A percentile compares a stretch with the other conserved stretches of the same genome.
These are phyloP conservation scores for Pisolithus tinctorius DNA, from an alignment of 768 basidiomycete genomes.

Conservation along the genomic window DNA sequence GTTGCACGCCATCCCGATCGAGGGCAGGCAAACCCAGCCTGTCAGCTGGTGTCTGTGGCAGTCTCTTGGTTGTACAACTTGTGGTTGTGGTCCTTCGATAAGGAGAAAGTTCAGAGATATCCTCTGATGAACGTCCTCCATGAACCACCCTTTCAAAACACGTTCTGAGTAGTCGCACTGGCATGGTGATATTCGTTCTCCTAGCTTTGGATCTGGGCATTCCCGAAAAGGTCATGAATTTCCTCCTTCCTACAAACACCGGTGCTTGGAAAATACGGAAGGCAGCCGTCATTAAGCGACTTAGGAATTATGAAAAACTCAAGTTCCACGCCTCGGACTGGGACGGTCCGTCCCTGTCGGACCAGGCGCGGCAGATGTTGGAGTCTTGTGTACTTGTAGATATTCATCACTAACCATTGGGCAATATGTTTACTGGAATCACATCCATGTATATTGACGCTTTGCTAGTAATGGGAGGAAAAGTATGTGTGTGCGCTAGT, in stretches of 20 bases:
- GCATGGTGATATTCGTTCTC: conserved; percentile 1
- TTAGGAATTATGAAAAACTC: not conserved
- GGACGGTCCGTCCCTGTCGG: not conserved
- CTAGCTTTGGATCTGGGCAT: not conserved
- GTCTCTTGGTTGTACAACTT: conserved; percentile 29
- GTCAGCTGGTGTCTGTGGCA: conserved; percentile 17
- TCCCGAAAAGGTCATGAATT: not conserved
- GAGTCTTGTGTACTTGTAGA: not conserved
- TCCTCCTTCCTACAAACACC: not conserved
- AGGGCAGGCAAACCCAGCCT: conserved; percentile 11
- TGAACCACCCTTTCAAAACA: not conserved
- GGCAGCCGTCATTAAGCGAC: not conserved
- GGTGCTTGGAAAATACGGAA: not conserved
- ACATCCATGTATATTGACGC: no score
- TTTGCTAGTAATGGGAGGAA: no score
- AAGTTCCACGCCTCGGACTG: not conserved
- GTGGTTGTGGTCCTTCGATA: conserved; percentile 26
- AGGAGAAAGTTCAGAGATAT: conserved; percentile 13
- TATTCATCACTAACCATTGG: not conserved
- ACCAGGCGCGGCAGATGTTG: not conserved
- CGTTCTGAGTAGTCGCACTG: not conserved
- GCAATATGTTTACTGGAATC: not conserved
- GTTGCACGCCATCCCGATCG: not conserved
- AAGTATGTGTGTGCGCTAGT: no score
- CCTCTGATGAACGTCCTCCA: conserved; percentile 2